Conservation (phyloP, 768 basidiomycete species). For the Lactarius akahatsu region DNA sequence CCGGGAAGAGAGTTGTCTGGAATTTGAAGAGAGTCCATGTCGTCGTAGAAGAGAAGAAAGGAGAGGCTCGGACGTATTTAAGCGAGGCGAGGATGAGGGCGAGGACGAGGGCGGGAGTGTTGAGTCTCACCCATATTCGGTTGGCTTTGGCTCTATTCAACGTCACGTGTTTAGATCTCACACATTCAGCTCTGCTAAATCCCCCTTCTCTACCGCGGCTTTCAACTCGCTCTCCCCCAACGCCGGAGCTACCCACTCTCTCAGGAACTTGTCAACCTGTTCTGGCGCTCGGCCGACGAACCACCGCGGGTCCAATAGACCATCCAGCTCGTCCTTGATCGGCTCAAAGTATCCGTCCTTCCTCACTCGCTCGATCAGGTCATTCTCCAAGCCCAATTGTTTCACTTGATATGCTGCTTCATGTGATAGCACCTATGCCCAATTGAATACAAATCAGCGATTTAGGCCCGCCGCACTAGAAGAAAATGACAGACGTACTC, state of each 20-base stretch:
- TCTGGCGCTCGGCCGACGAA: slow-evolving; percentile 95
- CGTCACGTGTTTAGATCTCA: slow-evolving; percentile 36
- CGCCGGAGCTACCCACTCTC: slow-evolving; percentile 86
- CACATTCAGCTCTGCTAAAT: slow-evolving; percentile 66
- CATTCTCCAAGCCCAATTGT: slow-evolving; percentile 90
- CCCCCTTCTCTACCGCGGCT: slow-evolving; percentile 49
- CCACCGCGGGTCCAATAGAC: slow-evolving; percentile 76
- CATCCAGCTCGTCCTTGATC: slow-evolving; percentile 77
- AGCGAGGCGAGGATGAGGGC: background rate
- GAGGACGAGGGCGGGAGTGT: background rate
- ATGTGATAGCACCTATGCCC: slow-evolving; percentile 77
- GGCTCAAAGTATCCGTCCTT: slow-evolving; percentile 85
- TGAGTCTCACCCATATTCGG: background rate
- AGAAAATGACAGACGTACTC: slow-evolving; percentile 47
- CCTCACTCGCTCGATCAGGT: slow-evolving; percentile 86
- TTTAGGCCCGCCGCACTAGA: background rate
- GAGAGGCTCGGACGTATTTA: background rate
- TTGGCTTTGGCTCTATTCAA: background rate
- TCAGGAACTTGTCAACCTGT: slow-evolving; percentile 88
- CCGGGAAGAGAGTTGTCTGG: slow-evolving; percentile 46
- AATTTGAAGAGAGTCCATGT: slow-evolving; percentile 45
- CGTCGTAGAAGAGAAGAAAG: background rate
- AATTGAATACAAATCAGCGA: background rate
- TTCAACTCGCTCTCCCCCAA: slow-evolving; percentile 57
- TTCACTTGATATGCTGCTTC: slow-evolving; percentile 95